Conservation (phyloP, 768 basidiomycete genomes). For the Kwoniella europaea region DNA sequence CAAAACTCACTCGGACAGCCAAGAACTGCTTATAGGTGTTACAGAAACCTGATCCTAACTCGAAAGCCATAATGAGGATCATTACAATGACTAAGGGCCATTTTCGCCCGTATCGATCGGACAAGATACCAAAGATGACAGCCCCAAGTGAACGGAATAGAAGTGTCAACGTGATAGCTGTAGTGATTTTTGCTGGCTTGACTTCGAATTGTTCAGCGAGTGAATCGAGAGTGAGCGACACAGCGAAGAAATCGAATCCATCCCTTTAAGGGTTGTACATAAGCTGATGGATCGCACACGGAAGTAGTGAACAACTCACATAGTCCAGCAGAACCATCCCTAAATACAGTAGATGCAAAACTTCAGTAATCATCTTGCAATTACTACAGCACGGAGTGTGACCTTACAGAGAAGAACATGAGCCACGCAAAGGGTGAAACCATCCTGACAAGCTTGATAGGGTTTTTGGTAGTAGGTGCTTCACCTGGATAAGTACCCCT, state of each 20-base stretch:
- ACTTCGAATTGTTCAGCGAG: constrained; percentile 53
- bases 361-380: neutral
- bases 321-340: constrained; percentile 82
- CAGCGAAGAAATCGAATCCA: constrained; percentile 81
- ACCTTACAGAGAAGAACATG: constrained; percentile 52
- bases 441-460: constrained; percentile 50
- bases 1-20: constrained; percentile 61
- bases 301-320: constrained; percentile 31
- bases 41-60: constrained; percentile 80
- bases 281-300: too few species aligned
- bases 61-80: constrained; percentile 70
- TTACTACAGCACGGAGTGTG: neutral
- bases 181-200: constrained; percentile 46
- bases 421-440: constrained; percentile 52
- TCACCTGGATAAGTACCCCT: constrained; percentile 18
- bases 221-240: constrained; percentile 60
- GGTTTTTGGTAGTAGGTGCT: constrained; percentile 46
- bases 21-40: constrained; percentile 79
- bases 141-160: constrained; percentile 77
- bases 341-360: constrained; percentile 41
- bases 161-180: constrained; percentile 80
- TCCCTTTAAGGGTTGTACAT: constrained; percentile 58
- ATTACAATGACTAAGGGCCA: constrained; percentile 72
- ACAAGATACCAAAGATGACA: constrained; percentile 78
- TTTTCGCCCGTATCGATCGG: constrained; percentile 88